Percentiles rank a stretch among this genome's conserved stretches.
These are phyloP conservation scores for Deinandra increscens DNA, from an alignment of 129 eudicot species.

Conservation along the genomic window DNA sequence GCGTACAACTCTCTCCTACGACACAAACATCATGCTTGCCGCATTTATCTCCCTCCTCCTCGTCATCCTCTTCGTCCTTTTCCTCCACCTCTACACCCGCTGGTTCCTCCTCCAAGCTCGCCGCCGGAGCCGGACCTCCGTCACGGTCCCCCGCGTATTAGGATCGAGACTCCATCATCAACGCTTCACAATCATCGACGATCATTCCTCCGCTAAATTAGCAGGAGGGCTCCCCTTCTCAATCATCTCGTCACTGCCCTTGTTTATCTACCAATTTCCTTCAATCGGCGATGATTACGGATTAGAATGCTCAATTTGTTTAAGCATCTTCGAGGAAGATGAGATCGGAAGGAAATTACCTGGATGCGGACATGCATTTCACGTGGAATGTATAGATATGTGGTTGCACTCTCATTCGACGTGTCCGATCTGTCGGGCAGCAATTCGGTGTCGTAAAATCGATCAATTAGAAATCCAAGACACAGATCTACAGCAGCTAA, in stretches of 20 bases:
- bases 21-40: slow-evolving; percentile 62
- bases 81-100: slow-evolving; percentile 62
- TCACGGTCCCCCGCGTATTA: slow-evolving; percentile 39
- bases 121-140: slow-evolving; percentile 34
- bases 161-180: slow-evolving; percentile 43
- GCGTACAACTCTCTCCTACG: slow-evolving; percentile 44
- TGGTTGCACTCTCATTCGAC: slow-evolving; percentile 69
- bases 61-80: slow-evolving; percentile 54
- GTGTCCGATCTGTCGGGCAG: slow-evolving; percentile 69
- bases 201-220: slow-evolving; percentile 22
- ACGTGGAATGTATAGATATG: slow-evolving; percentile 77
- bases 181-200: slow-evolving; percentile 40
- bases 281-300: slow-evolving; percentile 20
- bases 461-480: slow-evolving; percentile 4
- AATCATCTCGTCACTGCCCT: slow-evolving; percentile 48
- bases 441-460: slow-evolving; percentile 25
- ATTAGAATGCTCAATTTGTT: slow-evolving; percentile 67
- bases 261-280: slow-evolving; percentile 36
- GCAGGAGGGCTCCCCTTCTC: slow-evolving; percentile 73
- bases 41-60: slow-evolving; percentile 60
- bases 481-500: not conserved
- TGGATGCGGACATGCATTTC: slow-evolving; percentile 62
- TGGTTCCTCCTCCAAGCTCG: slow-evolving; percentile 57
- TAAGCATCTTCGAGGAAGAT: slow-evolving; percentile 51
- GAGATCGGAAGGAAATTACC: slow-evolving; percentile 57